phyloP scores from a whole-genome alignment of 495 filamentous ascomycete species.

The Parmelia sp. region DNA sequence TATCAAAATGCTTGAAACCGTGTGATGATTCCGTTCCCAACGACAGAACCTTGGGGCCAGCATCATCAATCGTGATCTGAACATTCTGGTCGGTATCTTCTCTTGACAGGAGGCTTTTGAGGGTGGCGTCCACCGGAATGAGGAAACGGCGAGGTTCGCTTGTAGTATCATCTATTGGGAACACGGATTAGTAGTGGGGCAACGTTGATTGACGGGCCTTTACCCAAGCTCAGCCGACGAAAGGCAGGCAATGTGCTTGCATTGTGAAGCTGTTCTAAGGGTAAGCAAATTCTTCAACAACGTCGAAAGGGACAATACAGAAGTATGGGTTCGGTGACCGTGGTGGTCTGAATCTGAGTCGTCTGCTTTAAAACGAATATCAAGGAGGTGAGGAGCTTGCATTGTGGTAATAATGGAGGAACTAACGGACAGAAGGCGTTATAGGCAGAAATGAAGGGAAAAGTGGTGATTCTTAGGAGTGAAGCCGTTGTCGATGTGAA shows the following conservation, averaged over 20 bases:
- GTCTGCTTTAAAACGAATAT: conserved; percentile 6
- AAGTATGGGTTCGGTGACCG: conserved; percentile 18
- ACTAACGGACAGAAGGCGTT: background rate
- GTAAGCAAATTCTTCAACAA: background rate
- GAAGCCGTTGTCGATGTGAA: background rate
- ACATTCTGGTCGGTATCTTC: conserved; percentile 89
- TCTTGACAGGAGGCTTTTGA: conserved; percentile 14
- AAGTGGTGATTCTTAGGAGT: background rate
- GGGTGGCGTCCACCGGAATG: conserved; percentile 17
- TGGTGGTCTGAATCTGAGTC: conserved; percentile 3
- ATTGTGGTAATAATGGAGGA: conserved; percentile 10
- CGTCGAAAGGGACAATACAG: background rate
- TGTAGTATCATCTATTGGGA: conserved; percentile 10
- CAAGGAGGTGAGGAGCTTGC: conserved; percentile 14
- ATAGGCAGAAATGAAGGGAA: background rate
- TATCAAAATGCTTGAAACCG: conserved; percentile 62
- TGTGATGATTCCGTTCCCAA: conserved; percentile 80
- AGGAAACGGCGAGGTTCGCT: conserved; percentile 18
- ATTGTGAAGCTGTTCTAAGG: conserved; percentile 1
- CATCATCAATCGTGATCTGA: conserved; percentile 95
- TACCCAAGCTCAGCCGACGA: conserved; percentile 15
- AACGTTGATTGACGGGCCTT: background rate
- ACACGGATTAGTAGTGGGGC: background rate
- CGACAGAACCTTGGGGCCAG: conserved; percentile 83
- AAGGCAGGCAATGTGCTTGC: conserved; percentile 11